Percentiles rank a stretch among this genome's conserved stretches.
These are phyloP conservation scores for Panicum hallii DNA, from an alignment of 202 grass and related monocot genomes.

Conservation along the genomic window DNA sequence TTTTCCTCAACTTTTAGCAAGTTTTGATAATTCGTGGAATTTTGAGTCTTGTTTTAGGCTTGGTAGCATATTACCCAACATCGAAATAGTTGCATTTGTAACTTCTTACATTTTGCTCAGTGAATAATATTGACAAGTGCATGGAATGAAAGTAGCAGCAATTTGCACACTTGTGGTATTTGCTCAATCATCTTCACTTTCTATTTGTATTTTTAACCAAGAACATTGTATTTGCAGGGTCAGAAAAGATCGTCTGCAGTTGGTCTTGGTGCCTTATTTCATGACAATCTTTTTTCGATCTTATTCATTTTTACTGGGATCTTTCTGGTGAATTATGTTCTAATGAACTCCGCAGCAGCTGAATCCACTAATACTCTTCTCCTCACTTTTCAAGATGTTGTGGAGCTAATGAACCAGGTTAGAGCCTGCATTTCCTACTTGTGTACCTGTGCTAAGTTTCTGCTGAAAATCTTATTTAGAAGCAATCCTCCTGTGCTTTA, in stretches of 20 bases:
- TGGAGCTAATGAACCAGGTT: conserved; percentile 96
- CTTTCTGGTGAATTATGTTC: conserved; percentile 92
- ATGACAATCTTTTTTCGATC: conserved; percentile 94
- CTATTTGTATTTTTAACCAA: conserved; percentile 25
- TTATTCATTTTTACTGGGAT: conserved; percentile 93
- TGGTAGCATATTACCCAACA: not conserved
- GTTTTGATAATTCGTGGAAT: not conserved
- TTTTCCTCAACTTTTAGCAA: not conserved
- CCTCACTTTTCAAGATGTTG: conserved; percentile 87
- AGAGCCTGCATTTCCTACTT: conserved; percentile 30
- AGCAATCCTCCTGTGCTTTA: conserved; percentile 27
- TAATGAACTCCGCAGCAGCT: conserved; percentile 91
- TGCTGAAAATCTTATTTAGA: conserved; percentile 31
- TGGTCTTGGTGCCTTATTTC: conserved; percentile 74
- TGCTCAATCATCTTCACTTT: conserved; percentile 16
- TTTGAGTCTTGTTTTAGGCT: not conserved
- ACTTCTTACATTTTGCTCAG: conserved; percentile 2
- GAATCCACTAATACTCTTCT: conserved; percentile 79
- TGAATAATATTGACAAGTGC: conserved; percentile 7
- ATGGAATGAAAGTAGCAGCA: not conserved
- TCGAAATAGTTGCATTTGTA: not conserved
- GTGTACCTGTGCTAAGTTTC: conserved; percentile 12
- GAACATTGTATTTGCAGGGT: conserved; percentile 69
- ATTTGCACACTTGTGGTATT: conserved; percentile 7
- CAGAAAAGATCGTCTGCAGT: conserved; percentile 62